These are phyloP conservation scores for Scutellaria minor DNA, from an alignment of 257 asterid genomes.

Conservation along the genomic window DNA sequence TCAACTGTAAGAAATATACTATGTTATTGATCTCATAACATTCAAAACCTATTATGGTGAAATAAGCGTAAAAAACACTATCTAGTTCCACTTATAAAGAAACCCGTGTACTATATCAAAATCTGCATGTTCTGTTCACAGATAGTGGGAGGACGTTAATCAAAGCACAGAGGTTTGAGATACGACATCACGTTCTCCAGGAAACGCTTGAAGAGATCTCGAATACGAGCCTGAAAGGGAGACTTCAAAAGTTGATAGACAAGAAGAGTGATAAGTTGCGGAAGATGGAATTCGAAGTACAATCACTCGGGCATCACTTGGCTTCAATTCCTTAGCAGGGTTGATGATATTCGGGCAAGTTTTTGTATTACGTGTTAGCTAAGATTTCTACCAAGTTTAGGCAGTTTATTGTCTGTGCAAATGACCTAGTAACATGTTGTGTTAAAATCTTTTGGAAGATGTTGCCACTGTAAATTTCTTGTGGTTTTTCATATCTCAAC, in stretches of 20 bases:
- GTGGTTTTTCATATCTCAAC: not conserved
- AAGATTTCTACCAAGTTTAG: conserved; percentile 19
- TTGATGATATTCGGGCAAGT: not conserved
- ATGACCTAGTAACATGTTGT: not conserved
- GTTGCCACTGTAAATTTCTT: not conserved
- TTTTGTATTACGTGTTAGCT: not conserved
- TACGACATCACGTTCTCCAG: conserved; percentile 37
- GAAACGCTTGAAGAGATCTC: conserved; percentile 43
- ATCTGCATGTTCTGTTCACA: conserved; percentile 21
- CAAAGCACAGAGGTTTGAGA: conserved; percentile 34
- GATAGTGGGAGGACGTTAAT: conserved; percentile 20
- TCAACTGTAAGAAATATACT: not conserved
- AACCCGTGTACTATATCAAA: not conserved
- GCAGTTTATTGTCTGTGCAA: conserved; percentile 20
- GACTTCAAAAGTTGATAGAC: conserved; percentile 39
- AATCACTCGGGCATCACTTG: conserved; percentile 38
- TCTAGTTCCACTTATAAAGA: not conserved
- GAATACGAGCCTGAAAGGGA: conserved; percentile 38
- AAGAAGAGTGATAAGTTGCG: conserved; percentile 39
- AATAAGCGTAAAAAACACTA: not conserved
- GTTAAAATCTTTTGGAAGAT: not conserved
- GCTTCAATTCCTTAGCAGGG: conserved; percentile 40
- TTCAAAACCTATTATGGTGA: not conserved
- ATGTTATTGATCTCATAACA: not conserved
- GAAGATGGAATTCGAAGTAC: conserved; percentile 40